A percentile compares a stretch with the other conserved stretches of the same genome.
These are phyloP conservation scores for Trypanosoma scelopori DNA, from an alignment of 208 protist species.

Conservation along the genomic window DNA sequence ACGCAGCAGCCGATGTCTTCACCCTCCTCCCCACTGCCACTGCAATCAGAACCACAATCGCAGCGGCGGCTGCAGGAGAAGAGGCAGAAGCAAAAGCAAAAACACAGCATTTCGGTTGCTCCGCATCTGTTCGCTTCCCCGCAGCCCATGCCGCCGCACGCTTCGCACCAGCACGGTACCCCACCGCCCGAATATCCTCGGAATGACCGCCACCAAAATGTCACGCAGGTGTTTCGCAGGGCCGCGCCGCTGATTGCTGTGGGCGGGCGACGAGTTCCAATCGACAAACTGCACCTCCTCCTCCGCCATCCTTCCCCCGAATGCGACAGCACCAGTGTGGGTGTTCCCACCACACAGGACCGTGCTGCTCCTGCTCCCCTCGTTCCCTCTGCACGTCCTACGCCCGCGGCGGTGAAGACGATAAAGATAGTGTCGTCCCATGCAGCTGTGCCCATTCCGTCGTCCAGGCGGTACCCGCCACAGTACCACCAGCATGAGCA, in stretches of 20 bases:
- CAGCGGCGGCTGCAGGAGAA: neutral
- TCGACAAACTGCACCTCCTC: slow-evolving; percentile 75
- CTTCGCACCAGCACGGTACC: neutral
- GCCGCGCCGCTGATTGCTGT: slow-evolving; percentile 65
- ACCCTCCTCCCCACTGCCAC: neutral
- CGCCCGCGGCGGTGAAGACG: slow-evolving; percentile 26
- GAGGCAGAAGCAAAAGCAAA: slow-evolving; percentile 1
- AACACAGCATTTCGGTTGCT: slow-evolving; percentile 1
- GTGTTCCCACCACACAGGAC: neutral
- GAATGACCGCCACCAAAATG: slow-evolving; percentile 10
- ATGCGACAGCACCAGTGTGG: slow-evolving; percentile 6
- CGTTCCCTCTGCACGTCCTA: slow-evolving; percentile 47
- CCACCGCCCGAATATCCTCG: slow-evolving; percentile 18
- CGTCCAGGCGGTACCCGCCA: slow-evolving; percentile 1
- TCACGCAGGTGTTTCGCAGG: slow-evolving; percentile 38
- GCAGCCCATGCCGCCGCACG: neutral
- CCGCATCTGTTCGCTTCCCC: slow-evolving; percentile 4
- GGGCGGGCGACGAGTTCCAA: slow-evolving; percentile 71
- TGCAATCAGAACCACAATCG: slow-evolving; percentile 18
- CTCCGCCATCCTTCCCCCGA: neutral
- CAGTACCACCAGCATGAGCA: slow-evolving; percentile 11
- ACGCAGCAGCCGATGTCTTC: neutral
- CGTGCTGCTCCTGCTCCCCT: slow-evolving; percentile 19
- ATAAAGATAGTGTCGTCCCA: slow-evolving; percentile 7
- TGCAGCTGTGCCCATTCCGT: neutral